These are phyloP conservation scores for Cladophialophora carrionii DNA, from an alignment of 2,329 filamentous ascomycete genomes.

Conservation along the genomic window DNA sequence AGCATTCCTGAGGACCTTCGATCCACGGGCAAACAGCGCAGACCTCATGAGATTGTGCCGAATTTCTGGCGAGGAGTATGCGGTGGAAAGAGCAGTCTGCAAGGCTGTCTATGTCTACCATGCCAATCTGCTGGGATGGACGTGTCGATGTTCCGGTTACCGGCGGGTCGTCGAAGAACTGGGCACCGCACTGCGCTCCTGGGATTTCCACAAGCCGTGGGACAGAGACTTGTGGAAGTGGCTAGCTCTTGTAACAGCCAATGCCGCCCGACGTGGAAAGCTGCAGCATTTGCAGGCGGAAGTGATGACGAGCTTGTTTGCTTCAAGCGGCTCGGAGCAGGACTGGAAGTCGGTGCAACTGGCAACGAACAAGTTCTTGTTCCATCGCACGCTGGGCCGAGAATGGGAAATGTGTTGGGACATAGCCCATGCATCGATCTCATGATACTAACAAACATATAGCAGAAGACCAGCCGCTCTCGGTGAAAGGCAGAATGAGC, in stretches of 20 bases:
- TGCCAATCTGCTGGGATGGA: constrained; percentile 29
- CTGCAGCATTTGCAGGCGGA: constrained; percentile 23
- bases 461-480: too few species aligned
- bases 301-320: constrained; percentile 21
- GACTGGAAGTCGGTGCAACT: constrained; percentile 19
- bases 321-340: background rate
- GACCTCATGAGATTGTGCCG: constrained; percentile 27
- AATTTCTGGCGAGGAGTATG: background rate
- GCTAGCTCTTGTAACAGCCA: constrained; percentile 26
- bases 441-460: background rate
- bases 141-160: constrained; percentile 31
- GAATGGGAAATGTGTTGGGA: constrained; percentile 31
- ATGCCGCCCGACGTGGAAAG: constrained; percentile 25
- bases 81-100: constrained; percentile 22
- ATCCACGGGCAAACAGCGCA: constrained; percentile 27
- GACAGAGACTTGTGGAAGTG: constrained; percentile 22
- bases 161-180: constrained; percentile 24
- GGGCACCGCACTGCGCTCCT: constrained; percentile 13
- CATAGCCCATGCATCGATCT: constrained; percentile 3
- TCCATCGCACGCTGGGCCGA: constrained; percentile 23
- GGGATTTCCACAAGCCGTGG: constrained; percentile 11
- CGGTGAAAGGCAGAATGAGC: background rate
- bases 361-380: constrained; percentile 19
- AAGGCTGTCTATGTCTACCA: constrained; percentile 30
- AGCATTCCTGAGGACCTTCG: constrained; percentile 25